Conservation (phyloP, 306 rosid genomes). For the Lupinus albus region DNA sequence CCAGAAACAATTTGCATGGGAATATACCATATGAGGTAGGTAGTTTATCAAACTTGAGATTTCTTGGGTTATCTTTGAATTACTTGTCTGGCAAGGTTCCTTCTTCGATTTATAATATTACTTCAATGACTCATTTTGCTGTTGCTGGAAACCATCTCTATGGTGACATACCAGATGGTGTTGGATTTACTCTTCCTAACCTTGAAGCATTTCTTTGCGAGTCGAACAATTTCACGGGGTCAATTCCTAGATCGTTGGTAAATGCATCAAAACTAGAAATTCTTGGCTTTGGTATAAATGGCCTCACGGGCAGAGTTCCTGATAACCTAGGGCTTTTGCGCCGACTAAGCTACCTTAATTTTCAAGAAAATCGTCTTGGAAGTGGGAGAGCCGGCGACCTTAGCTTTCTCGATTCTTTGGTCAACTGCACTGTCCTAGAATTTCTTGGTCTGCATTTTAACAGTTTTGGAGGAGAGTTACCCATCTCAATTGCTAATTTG, state of each 20-base stretch:
- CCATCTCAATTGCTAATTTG: slow-evolving; percentile 38
- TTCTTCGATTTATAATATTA: slow-evolving; percentile 46
- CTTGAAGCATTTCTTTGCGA: slow-evolving; percentile 44
- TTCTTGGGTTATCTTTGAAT: slow-evolving; percentile 32
- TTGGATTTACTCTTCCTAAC: slow-evolving; percentile 54
- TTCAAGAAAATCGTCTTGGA: slow-evolving; percentile 43
- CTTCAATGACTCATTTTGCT: slow-evolving; percentile 39
- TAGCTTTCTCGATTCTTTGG: slow-evolving; percentile 38
- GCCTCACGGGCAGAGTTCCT: slow-evolving; percentile 48
- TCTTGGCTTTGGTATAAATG: slow-evolving; percentile 48
- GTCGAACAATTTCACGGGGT: slow-evolving; percentile 45
- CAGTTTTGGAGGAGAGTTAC: slow-evolving; percentile 45
- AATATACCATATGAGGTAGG: slow-evolving; percentile 49
- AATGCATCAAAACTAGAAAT: slow-evolving; percentile 49
- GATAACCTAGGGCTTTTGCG: slow-evolving; percentile 44
- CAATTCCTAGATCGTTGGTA: slow-evolving; percentile 48
- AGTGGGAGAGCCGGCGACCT: slow-evolving; percentile 37
- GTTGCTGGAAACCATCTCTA: slow-evolving; percentile 45
- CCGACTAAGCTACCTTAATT: slow-evolving; percentile 39
- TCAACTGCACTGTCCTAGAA: slow-evolving; percentile 40
- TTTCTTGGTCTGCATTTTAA: slow-evolving; percentile 28
- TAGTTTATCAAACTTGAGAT: slow-evolving; percentile 32
- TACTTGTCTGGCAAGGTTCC: slow-evolving; percentile 45
- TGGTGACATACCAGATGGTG: slow-evolving; percentile 51
- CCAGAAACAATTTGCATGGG: slow-evolving; percentile 44